Conservation (phyloP, 148 eudicot genomes). For the Talinum fruticosum region DNA sequence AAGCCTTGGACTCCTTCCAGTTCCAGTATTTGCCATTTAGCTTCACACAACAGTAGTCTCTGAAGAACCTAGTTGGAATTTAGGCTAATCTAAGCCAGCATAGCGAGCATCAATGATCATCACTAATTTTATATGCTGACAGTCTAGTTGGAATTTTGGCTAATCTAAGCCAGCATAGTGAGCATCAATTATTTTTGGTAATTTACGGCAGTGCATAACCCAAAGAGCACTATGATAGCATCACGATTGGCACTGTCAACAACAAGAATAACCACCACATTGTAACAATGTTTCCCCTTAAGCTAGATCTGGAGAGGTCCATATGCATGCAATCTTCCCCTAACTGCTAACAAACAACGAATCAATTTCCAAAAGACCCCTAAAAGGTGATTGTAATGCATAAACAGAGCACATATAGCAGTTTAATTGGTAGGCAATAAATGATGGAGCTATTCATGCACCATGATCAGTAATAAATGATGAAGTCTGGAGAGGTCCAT, state of each 20-base stretch:
- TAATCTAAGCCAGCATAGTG: not conserved
- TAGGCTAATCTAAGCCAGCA: not conserved
- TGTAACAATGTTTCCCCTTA: not conserved
- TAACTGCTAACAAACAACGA: not conserved
- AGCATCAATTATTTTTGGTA: not conserved
- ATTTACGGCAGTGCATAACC: not conserved
- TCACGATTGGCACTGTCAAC: not conserved
- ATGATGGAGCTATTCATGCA: not conserved
- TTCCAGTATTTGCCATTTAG: not conserved
- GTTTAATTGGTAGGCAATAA: not conserved
- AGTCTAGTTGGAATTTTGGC: not conserved
- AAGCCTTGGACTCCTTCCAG: not conserved
- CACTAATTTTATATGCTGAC: no score
- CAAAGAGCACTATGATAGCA: not conserved
- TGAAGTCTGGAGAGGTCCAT: not conserved
- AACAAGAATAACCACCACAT: not conserved
- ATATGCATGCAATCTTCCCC: not conserved
- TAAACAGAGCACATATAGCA: not conserved
- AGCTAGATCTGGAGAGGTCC: not conserved
- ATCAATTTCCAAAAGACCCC: no score
- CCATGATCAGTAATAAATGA: not conserved
- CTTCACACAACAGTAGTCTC: not conserved
- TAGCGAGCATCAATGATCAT: not conserved
- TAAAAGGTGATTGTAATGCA: not conserved
- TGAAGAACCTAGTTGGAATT: not conserved